phyloP scores from a whole-genome alignment of 768 basidiomycete genomes.

The Gyrodon lividus region DNA sequence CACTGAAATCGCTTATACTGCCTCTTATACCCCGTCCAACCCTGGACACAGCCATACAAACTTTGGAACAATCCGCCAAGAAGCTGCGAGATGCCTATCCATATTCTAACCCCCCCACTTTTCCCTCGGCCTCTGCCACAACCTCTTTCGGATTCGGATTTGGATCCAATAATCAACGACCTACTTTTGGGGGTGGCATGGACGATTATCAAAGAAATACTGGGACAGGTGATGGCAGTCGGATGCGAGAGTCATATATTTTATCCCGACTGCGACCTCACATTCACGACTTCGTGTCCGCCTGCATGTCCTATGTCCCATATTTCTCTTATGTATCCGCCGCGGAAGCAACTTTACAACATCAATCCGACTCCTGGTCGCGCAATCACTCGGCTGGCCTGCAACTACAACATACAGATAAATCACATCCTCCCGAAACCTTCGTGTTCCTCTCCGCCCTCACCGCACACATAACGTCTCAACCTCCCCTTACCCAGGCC shows the following conservation, averaged over 20 bases:
- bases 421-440: conserved; percentile 71
- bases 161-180: conserved; percentile 21
- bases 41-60: conserved; percentile 69
- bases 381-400: conserved; percentile 43
- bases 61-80: conserved; percentile 63
- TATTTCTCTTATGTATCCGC: conserved; percentile 69
- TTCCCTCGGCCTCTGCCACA: conserved; percentile 30
- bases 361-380: conserved; percentile 25
- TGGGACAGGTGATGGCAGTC: conserved; percentile 36
- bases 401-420: conserved; percentile 58
- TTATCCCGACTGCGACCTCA: conserved; percentile 71
- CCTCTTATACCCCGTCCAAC: conserved; percentile 85
- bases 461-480: conserved; percentile 64
- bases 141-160: conserved; percentile 35
- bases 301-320: conserved; percentile 78
- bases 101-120: conserved; percentile 56
- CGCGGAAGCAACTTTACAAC: conserved; percentile 19
- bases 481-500: conserved; percentile 64
- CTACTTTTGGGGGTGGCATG: conserved; percentile 33
- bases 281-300: conserved; percentile 73
- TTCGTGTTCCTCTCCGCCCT: conserved; percentile 69
- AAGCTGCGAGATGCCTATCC: conserved; percentile 82
- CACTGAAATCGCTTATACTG: conserved; percentile 67
- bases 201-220: conserved; percentile 27
- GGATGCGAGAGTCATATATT: conserved; percentile 83